phyloP scores from a whole-genome alignment of 176 grass and related monocot genomes.

The Zea mays region Zm-B73-REFERENCE-NAM-5.0 NC_050097.1:184781001-184781500 shows the following conservation, averaged over 20 bases:
- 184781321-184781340: too few relatives aligned
- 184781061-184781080: constrained; percentile 17
- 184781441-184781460: constrained; percentile 2
- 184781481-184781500: not conserved
- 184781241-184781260: not conserved
- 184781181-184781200: not conserved
- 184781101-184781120: constrained; percentile 8
- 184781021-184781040: constrained; percentile 94
- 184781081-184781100: constrained; percentile 24
- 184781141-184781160: not conserved
- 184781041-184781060: constrained; percentile 91
- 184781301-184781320: not conserved
- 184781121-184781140: constrained; percentile 3
- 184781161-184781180: not conserved
- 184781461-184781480: not conserved
- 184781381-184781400: not conserved
- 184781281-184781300: not conserved
- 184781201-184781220: not conserved
- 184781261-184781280: not conserved
- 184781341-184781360: not conserved
- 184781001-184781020: constrained; percentile 83
- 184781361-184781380: not conserved
- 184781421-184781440: not conserved
- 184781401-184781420: not conserved
- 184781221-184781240: not conserved